Evolutionary conservation across 1,284 basidiomycete species (phyloP).

Genomic region (Puccinia sorghi): DNA sequence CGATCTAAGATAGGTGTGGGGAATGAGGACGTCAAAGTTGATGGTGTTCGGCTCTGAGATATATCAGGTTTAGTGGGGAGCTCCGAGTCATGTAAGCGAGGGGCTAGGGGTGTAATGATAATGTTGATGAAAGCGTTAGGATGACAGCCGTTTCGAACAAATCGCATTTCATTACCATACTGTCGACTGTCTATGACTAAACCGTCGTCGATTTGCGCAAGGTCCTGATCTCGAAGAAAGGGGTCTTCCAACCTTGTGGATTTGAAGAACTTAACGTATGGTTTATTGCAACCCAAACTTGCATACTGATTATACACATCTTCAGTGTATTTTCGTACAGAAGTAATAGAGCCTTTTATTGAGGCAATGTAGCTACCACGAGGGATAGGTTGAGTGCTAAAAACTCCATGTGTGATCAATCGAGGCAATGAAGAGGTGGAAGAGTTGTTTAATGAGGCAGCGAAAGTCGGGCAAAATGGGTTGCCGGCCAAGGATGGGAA

Average conservation of each 20-base stretch:
- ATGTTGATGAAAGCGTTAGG: conserved; percentile 86
- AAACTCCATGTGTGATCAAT: conserved; percentile 60
- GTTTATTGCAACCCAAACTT: conserved; percentile 63
- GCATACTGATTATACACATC: conserved; percentile 65
- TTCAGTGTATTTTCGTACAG: conserved; percentile 57
- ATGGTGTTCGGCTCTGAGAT: background rate
- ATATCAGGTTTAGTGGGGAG: background rate
- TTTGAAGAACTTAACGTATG: conserved; percentile 76
- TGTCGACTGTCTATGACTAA: conserved; percentile 78
- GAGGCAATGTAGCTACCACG: conserved; percentile 59
- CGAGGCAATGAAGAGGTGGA: conserved; percentile 57
- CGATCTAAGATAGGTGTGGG: background rate
- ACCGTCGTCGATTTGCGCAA: conserved; percentile 64
- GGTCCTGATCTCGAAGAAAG: conserved; percentile 1
- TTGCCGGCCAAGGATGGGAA: conserved; percentile 59
- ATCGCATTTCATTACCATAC: conserved; percentile 74
- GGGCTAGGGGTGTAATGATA: conserved; percentile 58
- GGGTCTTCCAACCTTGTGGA: conserved; percentile 15
- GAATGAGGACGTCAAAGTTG: conserved; percentile 6
- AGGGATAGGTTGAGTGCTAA: conserved; percentile 58
- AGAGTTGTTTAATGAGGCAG: conserved; percentile 56
- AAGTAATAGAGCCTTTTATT: conserved; percentile 58
- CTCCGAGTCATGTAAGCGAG: background rate
- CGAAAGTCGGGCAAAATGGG: conserved; percentile 65
- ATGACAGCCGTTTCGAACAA: conserved; percentile 78